phyloP scores from a whole-genome alignment of 2,329 filamentous ascomycete species.

The Stenocarpella maydis region DNA sequence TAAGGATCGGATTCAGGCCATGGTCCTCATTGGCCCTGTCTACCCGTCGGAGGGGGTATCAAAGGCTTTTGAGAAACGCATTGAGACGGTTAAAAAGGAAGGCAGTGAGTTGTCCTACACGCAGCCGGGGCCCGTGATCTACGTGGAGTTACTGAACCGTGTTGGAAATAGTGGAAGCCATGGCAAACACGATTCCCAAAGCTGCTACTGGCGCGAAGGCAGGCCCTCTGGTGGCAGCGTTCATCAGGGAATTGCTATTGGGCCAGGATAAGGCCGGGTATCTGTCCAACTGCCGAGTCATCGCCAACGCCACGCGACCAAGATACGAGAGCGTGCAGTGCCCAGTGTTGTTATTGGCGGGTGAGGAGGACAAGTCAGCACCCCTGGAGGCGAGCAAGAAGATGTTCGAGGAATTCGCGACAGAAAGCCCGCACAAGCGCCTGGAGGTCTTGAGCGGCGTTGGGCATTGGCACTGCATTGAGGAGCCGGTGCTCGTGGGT shows the following conservation, averaged over 20 bases:
- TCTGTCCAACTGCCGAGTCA: constrained; percentile 46
- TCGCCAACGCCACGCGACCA: constrained; percentile 48
- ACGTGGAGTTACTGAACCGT: neutral
- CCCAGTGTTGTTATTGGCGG: constrained; percentile 51
- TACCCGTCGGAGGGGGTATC: constrained; percentile 57
- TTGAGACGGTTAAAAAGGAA: constrained; percentile 52
- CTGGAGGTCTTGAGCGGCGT: constrained; percentile 27
- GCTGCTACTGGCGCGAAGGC: constrained; percentile 47
- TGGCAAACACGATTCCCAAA: constrained; percentile 38
- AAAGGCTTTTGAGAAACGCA: constrained; percentile 27
- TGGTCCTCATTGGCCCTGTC: constrained; percentile 72
- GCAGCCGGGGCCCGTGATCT: neutral
- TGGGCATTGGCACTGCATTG: constrained; percentile 33
- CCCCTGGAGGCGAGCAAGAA: constrained; percentile 23
- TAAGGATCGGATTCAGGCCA: constrained; percentile 42
- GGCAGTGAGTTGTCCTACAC: constrained; percentile 32
- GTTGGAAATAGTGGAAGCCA: constrained; percentile 10
- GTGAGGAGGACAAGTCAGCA: constrained; percentile 30
- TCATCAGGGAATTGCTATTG: constrained; percentile 47
- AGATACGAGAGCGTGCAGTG: constrained; percentile 62
- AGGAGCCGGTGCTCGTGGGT: constrained; percentile 12
- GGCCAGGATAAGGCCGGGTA: constrained; percentile 47
- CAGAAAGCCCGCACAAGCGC: neutral
- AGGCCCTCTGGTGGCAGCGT: constrained; percentile 43
- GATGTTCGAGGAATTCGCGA: constrained; percentile 25